Evolutionary conservation across 176 grass and related monocot genomes (phyloP).

Genomic region (Puya raimondii): DNA sequence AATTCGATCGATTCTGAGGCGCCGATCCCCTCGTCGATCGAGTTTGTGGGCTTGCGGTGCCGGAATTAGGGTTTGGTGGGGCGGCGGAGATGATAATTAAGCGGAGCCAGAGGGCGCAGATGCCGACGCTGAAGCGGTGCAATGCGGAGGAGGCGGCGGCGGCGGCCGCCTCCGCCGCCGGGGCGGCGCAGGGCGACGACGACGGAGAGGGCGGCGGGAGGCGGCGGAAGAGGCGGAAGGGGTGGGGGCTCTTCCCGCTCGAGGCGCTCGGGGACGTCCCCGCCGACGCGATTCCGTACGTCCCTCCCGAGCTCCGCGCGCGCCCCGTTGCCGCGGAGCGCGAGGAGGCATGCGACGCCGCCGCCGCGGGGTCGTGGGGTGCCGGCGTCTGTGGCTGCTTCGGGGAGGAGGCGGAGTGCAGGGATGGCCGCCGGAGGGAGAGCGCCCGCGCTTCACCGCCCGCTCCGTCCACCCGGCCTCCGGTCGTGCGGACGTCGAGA

Average conservation of each 20-base stretch:
- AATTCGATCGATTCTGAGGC: constrained; percentile 9
- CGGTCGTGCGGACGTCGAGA: constrained; percentile 69
- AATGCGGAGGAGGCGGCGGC: constrained; percentile 49
- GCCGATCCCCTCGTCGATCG: constrained; percentile 12
- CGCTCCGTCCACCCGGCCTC: constrained; percentile 26
- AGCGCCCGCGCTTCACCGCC: constrained; percentile 10
- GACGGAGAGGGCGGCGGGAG: constrained; percentile 21
- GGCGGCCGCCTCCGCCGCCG: background rate
- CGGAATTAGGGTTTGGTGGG: constrained; percentile 14
- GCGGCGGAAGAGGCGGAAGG: constrained; percentile 53
- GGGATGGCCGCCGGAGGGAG: constrained; percentile 1
- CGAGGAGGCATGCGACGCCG: constrained; percentile 14
- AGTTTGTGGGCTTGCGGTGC: constrained; percentile 4
- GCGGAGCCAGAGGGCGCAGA: constrained; percentile 61
- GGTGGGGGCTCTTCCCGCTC: constrained; percentile 61
- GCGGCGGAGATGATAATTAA: constrained; percentile 74
- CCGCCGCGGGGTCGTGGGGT: constrained; percentile 8
- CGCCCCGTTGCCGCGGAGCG: constrained; percentile 3
- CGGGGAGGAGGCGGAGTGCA: constrained; percentile 4
- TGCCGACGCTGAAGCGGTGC: constrained; percentile 63
- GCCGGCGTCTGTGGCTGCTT: constrained; percentile 4
- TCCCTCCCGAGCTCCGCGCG: constrained; percentile 45
- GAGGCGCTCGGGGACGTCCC: constrained; percentile 78
- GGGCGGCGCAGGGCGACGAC: constrained; percentile 9
- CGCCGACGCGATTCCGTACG: constrained; percentile 40